Evolutionary conservation across 225 moss, liverwort and hornwort genomes (phyloP), one percentile per base, ranked within the genome.

Genomic region (Polytrichum formosum): DNA sequence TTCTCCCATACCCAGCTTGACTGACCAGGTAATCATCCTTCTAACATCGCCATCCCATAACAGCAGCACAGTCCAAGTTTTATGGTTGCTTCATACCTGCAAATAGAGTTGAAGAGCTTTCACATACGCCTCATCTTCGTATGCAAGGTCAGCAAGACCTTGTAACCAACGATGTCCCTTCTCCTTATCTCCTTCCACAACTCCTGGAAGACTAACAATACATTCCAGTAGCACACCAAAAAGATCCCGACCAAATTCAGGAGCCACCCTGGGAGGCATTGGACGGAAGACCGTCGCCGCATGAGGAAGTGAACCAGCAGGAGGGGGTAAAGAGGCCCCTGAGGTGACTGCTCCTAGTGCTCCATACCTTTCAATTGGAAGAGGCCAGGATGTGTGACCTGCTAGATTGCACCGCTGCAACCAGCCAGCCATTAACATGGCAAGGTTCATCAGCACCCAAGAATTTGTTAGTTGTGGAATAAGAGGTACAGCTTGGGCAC

Each of bases 141-240:
- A 98, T 8, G 98, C 98, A 65, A 98, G 79, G 78, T 98, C 98
- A 64, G 94, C 98, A 68, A 98, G 83, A 56, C 94, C 98, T 73
- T 94, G 98, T 73, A 98, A 78, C 98, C 98, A 98, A 54, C 94
- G 87, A 75, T 98, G 87, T 10, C 98, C 98, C 61, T 90, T 94
- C 65, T 89, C 92, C 78, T 87, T 79, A 68, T 94, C 98, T 72
- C 82, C 87, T 77, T 94, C 92, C 63, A 92, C 75, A 25, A 85
- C 90, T 63, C 92, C 92, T 62, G 98, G 94, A 74, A 94, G 78
- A 72, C 86, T 83, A 61, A 92, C 90, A 58, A 98, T 92, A 23
- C 87, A 85, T 74, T 98, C 98, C 77, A 98, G 70, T 37, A 98
- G 79, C 69, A 87, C 91, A 68, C 90, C 74, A 76, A 98, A 98